Evolutionary conservation across 2,329 filamentous ascomycete species (phyloP).

Genomic region (Trichophyton simii): DNA sequence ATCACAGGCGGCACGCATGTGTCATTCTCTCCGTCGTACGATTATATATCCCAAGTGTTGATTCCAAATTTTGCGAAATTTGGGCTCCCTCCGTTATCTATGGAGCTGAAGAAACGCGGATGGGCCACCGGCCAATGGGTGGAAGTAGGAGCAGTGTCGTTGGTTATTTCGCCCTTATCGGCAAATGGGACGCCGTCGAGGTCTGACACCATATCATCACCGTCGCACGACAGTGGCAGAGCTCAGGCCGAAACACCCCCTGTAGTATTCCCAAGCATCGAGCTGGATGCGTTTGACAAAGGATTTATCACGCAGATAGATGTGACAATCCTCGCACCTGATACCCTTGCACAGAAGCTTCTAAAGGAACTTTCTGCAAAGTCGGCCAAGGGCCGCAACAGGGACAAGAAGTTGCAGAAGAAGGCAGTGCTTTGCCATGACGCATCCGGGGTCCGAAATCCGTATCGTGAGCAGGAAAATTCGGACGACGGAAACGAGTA

Average conservation of each 20-base stretch:
- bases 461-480: neutral
- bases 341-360: constrained; percentile 12
- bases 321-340: constrained; percentile 30
- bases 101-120: constrained; percentile 37
- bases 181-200: neutral
- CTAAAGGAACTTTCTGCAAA: neutral
- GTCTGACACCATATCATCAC: neutral
- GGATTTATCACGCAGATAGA: constrained; percentile 26
- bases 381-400: neutral
- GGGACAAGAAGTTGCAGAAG: neutral
- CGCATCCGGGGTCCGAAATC: neutral
- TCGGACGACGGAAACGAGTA: neutral
- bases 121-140: constrained; percentile 37
- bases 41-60: constrained; percentile 46
- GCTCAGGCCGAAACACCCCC: neutral
- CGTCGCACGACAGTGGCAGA: neutral
- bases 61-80: constrained; percentile 41
- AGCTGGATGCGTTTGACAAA: constrained; percentile 20
- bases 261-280: constrained; percentile 22
- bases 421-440: neutral
- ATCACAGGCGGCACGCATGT: constrained; percentile 49
- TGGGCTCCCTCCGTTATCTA: constrained; percentile 37
- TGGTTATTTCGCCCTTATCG: constrained; percentile 35
- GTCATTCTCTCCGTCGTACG: constrained; percentile 41
- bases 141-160: constrained; percentile 38